phyloP scores from a whole-genome alignment of 495 filamentous ascomycete species.

The Apiosordaria backusii region DNA sequence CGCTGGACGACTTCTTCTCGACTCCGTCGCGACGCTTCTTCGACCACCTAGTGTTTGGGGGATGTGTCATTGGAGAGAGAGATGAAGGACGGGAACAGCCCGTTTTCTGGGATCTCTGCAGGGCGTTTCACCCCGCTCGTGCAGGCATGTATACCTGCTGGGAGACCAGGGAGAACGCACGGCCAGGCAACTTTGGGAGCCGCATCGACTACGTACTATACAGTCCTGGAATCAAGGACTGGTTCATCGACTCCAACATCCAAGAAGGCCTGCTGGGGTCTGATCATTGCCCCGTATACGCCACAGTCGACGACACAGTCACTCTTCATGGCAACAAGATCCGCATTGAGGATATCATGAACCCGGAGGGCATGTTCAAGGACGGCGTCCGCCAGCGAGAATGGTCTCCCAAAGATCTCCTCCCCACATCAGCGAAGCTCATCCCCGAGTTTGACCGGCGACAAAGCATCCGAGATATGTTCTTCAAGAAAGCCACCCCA shows the following conservation, averaged over 20 bases:
- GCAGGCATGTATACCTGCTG: slow-evolving; percentile 89
- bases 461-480: slow-evolving; percentile 90
- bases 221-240: slow-evolving; percentile 72
- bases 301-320: slow-evolving; percentile 47
- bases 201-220: slow-evolving; percentile 93
- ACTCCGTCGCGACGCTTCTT: slow-evolving; percentile 76
- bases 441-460: slow-evolving; percentile 85
- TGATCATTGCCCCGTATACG: slow-evolving; percentile 89
- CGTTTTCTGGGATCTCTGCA: slow-evolving; percentile 80
- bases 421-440: slow-evolving; percentile 74
- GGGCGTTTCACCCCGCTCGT: slow-evolving; percentile 74
- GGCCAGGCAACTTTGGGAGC: slow-evolving; percentile 86
- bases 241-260: slow-evolving; percentile 86
- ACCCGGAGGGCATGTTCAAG: slow-evolving; percentile 70
- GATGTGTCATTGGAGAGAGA: slow-evolving; percentile 63
- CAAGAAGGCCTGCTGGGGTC: slow-evolving; percentile 95
- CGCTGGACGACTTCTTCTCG: slow-evolving; percentile 55
- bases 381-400: slow-evolving; percentile 64
- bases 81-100: slow-evolving; percentile 71
- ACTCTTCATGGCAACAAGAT: slow-evolving; percentile 42
- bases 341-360: slow-evolving; percentile 71
- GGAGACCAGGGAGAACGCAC: slow-evolving; percentile 59
- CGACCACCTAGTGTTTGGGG: slow-evolving; percentile 75
- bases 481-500: slow-evolving; percentile 52
- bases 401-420: slow-evolving; percentile 60